Evolutionary conservation across 257 asterid species (phyloP), one percentile per base, ranked within the genome.

Genomic region (Primulina eburnea): DNA sequence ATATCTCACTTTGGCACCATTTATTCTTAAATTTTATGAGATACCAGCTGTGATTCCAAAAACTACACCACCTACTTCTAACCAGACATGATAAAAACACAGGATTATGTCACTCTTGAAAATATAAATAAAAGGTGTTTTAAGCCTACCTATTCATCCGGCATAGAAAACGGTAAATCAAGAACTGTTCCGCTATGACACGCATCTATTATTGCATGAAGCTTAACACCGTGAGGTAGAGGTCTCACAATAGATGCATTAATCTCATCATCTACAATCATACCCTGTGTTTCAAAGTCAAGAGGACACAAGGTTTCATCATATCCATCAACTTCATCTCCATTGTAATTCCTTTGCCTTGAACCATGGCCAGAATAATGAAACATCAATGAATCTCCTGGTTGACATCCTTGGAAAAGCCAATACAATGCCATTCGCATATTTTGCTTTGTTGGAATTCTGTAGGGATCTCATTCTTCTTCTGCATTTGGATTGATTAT

Each of bases 281-380:
- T 93, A 50, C 97, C 97, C 85, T 90, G 96, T 8, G 94, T 93
- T 82, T 90, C 95, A 11, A 90, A 90, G 81, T 93, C 96, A 65
- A 93, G 77, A 43, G 99, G 99, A 68, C 99, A 93, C 76, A 93
- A 80, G 34, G 97, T 90, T 83, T 93, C 99, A 81, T 93, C 96
- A 60, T 83, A 89, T 78, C 97, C 99, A 76, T 93, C 99, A 68
- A 89, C 84, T 85, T 93, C 97, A 75, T 93, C 99, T 64, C 99
- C 97, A 55, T 83, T 86, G 72, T 82, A 83, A 79, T 90, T 85
- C 80, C 94, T 82, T 67, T 90, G 97, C 65, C 86, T 78, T 20
- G 97, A 90, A 57, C 99, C 97, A 79, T 93, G 99, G 73, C 99
- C 99, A 72, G 97, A 93, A 79, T 81, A 93, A 71, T 93, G 96